Percentiles rank a stretch among this genome's conserved stretches.
phyloP scores from a whole-genome alignment of 164 flowering plant genomes.

The Sedum album region DNA sequence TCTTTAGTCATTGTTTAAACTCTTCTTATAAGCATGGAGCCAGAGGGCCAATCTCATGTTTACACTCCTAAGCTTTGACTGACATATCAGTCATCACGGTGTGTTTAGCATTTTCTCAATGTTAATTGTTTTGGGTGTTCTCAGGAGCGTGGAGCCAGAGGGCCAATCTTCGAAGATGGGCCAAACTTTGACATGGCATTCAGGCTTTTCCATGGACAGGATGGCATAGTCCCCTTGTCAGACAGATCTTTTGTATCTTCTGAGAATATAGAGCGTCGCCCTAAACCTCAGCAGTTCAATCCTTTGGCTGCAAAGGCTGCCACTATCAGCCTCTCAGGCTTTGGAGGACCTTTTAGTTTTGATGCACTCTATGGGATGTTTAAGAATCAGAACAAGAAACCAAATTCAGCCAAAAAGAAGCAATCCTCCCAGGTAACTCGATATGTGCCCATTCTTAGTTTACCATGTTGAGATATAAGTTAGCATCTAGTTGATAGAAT shows the following conservation, averaged over 20 bases:
- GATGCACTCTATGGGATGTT: slow-evolving; percentile 58
- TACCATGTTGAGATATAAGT: too few species aligned
- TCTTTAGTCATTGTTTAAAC: too few species aligned
- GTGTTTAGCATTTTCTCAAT: too few species aligned
- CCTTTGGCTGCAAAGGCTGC: too few species aligned
- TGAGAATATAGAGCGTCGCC: slow-evolving; percentile 28
- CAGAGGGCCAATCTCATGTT: too few species aligned
- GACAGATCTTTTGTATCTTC: slow-evolving; percentile 33
- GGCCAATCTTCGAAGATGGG: slow-evolving; percentile 96
- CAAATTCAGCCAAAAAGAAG: slow-evolving; percentile 48
- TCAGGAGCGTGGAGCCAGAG: slow-evolving; percentile 56
- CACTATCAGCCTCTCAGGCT: slow-evolving; percentile 88
- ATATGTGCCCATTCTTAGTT: too few species aligned
- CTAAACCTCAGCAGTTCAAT: slow-evolving; percentile 44
- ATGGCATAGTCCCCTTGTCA: slow-evolving; percentile 93
- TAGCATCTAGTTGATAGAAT: too few species aligned
- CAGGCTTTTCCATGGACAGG: slow-evolving; percentile 83
- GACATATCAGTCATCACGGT: too few species aligned
- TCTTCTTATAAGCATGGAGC: too few species aligned
- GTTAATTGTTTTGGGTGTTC: too few species aligned
- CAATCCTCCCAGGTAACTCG: slow-evolving; percentile 51
- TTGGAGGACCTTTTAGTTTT: slow-evolving; percentile 74
- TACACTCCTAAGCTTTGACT: too few species aligned
- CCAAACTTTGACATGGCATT: slow-evolving; percentile 93
- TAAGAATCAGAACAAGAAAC: too few species aligned